Conservation (phyloP, 768 basidiomycete genomes). For the Hericium erinaceus region DNA sequence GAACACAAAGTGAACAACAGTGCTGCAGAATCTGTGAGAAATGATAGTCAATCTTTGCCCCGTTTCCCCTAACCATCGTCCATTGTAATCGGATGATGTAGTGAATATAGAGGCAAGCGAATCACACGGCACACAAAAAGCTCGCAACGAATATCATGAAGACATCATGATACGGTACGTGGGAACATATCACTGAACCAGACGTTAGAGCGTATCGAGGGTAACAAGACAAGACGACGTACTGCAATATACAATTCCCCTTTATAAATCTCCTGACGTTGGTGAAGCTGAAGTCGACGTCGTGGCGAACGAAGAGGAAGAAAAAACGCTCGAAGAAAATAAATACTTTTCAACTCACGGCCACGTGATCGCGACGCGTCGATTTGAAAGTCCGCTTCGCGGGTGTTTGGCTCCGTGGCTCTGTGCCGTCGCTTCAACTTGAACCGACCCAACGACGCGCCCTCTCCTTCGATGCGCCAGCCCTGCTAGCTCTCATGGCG, state of each 20-base stretch:
- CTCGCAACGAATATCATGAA: no score
- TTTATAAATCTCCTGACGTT: no score
- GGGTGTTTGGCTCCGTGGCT: background rate
- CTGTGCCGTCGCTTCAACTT: background rate
- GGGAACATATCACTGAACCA: no score
- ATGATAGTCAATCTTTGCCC: conserved; percentile 51
- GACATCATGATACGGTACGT: no score
- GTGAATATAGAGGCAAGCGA: conserved; percentile 47
- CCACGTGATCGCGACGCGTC: conserved; percentile 5
- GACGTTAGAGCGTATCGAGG: no score
- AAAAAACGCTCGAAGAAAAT: no score
- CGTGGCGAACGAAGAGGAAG: no score
- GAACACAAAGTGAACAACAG: no score
- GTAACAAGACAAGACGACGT: no score
- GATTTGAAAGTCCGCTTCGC: background rate
- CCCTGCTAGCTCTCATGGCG: conserved; percentile 3
- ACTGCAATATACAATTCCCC: no score
- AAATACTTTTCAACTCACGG: background rate
- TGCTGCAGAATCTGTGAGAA: no score
- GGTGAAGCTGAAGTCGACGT: no score
- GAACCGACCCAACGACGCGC: background rate
- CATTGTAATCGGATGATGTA: conserved; percentile 50
- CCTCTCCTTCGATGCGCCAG: background rate
- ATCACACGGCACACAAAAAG: background rate
- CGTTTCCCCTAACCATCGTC: conserved; percentile 75